A percentile compares a stretch with the other conserved stretches of the same genome.
Evolutionary conservation across 1,139 yeast genomes (phyloP).

Genomic region (Diutina siamensis): DNA sequence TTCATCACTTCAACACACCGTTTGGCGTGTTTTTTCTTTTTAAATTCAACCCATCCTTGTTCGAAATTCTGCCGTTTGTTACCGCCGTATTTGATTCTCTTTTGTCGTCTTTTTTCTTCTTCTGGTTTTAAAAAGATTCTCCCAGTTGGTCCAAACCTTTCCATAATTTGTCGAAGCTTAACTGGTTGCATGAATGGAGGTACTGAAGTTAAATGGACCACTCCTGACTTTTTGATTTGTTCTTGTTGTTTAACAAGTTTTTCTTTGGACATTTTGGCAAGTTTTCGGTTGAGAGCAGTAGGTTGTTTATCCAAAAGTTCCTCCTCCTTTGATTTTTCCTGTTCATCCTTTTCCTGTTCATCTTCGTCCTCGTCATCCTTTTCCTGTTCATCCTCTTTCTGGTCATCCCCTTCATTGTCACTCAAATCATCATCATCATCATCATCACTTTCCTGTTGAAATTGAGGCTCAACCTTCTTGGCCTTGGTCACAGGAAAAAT

Average conservation of each 20-base stretch:
- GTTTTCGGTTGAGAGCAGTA: conserved; percentile 13
- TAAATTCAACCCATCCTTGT: conserved; percentile 97
- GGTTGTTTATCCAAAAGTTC: conserved; percentile 10
- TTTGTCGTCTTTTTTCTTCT: conserved; percentile 49
- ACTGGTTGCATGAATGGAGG: conserved; percentile 98
- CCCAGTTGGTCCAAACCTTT: conserved; percentile 77
- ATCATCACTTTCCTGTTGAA: conserved; percentile 1
- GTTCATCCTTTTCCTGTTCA: conserved; percentile 8
- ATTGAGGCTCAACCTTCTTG: neutral
- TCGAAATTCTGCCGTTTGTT: conserved; percentile 79
- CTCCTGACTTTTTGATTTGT: conserved; percentile 69
- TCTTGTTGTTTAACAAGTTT: conserved; percentile 47
- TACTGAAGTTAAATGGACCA: conserved; percentile 74
- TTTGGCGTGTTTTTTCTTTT: conserved; percentile 76
- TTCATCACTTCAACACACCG: conserved; percentile 77
- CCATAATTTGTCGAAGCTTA: conserved; percentile 68
- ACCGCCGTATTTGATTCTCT: conserved; percentile 82
- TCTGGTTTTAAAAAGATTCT: conserved; percentile 84
- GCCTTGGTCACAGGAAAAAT: neutral
- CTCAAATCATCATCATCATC: conserved; percentile 7
- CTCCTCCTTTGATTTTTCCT: neutral
- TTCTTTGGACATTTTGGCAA: conserved; percentile 40
- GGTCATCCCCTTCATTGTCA: conserved; percentile 7
- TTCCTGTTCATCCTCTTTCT: conserved; percentile 8
- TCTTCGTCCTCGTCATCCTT: conserved; percentile 10